Evolutionary conservation across 495 filamentous ascomycete species (phyloP), one percentile per base, ranked within the genome.

Genomic region (Lepraria neglecta): DNA sequence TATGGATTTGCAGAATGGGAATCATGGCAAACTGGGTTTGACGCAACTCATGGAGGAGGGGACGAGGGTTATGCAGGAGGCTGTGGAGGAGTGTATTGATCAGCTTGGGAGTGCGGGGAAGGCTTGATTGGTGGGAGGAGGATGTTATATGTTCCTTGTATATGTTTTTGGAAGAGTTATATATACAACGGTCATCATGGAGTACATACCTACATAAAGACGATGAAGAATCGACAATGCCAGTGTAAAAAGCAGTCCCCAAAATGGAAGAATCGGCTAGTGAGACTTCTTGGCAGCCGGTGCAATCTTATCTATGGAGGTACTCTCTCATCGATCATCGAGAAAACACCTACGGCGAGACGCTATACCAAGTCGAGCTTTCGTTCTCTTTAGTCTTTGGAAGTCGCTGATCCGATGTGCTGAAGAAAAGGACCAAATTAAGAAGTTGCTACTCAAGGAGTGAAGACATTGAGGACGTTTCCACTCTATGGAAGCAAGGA

Each of bases 21-120:
- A 78, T 64, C 85, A 89, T 76, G 85, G 83, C 78, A 78, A 11
- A 85, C 82, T 71, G 31, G 82, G 84, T 9, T 70, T 91, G 71
- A 92, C 87, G 44, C 77, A 78, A 42, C 71, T 91, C 56, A 82
- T 91, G 61, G 88, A 90, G 75, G 82, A 85, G 65, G 84, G 83
- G 12, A 91, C 87, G 28, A 72, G 78, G 64, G 80, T 76, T 47
- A 91, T 92, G 83, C 87, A 91, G 75, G 78, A 82, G 73, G 84
- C 83, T 62, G 83, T 91, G 42, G 89, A 91, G 76, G 73, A 79
- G 65, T 84, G 84, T 68, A 89, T 89, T 80, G 87, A 87, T 71
- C 80, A 82, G 79, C 70, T 91, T 66, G 84, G 84, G 6, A 84
- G 82, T 55, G 76, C 77, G 12, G 86, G 86, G 27, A 87, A 87